Percentiles rank a stretch among this genome's conserved stretches.
Evolutionary conservation across 176 grass and related monocot species (phyloP).

Genomic region (Oryza rufipogon): DNA sequence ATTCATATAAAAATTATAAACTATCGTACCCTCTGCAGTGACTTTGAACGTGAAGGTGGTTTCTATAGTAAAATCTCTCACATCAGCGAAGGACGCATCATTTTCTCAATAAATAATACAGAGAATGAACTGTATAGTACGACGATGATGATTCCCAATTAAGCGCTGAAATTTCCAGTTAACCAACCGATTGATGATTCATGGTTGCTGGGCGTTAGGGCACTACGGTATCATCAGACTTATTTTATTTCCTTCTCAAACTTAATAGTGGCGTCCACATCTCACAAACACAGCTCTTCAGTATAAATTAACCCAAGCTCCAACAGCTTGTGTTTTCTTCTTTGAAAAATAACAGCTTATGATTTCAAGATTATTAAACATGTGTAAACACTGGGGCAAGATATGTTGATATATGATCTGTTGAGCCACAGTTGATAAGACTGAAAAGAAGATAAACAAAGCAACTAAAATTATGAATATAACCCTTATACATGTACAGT

Average conservation of each 20-base stretch:
- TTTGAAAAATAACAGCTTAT: not conserved
- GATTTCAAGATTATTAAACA: not conserved
- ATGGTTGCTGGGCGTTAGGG: constrained; percentile 18
- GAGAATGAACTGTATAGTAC: not conserved
- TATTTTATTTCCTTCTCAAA: not conserved
- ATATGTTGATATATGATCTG: too few species aligned
- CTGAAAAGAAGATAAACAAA: too few species aligned
- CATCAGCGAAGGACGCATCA: not conserved
- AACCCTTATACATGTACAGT: too few species aligned
- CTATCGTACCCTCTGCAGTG: not conserved
- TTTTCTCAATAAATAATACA: not conserved
- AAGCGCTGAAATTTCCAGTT: constrained; percentile 33
- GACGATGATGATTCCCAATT: constrained; percentile 15
- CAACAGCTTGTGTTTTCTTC: not conserved
- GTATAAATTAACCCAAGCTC: too few species aligned
- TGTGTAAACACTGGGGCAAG: too few species aligned
- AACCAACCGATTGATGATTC: not conserved
- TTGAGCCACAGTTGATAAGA: too few species aligned
- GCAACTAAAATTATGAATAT: too few species aligned
- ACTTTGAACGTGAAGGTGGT: not conserved
- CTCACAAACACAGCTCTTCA: not conserved
- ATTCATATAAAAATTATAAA: not conserved
- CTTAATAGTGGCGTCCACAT: not conserved
- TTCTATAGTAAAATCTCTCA: not conserved
- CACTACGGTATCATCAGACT: not conserved